These are phyloP conservation scores for Pharnaceum exiguum DNA, from an alignment of 148 eudicot species.

Conservation along the genomic window DNA sequence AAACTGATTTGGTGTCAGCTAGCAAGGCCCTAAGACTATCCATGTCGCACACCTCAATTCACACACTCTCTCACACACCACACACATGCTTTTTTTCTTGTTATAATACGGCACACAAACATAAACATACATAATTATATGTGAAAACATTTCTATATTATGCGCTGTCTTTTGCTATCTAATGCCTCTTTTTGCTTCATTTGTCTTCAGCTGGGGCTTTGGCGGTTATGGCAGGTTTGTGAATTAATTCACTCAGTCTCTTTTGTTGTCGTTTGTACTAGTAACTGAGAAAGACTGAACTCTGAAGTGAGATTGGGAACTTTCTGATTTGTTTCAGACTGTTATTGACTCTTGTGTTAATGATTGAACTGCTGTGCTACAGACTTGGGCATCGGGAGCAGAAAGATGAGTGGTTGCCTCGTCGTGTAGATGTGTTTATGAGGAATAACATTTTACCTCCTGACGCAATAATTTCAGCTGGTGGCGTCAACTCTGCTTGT, in stretches of 20 bases:
- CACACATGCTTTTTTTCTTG: neutral
- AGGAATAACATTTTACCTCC: constrained; percentile 82
- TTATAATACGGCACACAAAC: too few species aligned
- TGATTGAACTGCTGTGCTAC: neutral
- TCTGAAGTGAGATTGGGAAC: too few species aligned
- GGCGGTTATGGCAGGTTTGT: constrained; percentile 99
- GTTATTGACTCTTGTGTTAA: constrained; percentile 1
- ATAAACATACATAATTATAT: too few species aligned
- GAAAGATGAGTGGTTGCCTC: constrained; percentile 88
- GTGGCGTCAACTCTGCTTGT: constrained; percentile 77
- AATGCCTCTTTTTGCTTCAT: neutral
- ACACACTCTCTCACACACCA: too few species aligned
- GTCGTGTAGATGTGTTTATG: constrained; percentile 81
- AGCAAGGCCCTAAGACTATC: too few species aligned
- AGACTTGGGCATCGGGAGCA: constrained; percentile 98
- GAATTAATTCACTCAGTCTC: neutral
- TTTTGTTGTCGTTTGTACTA: neutral
- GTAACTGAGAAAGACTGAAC: neutral
- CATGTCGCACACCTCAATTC: too few species aligned
- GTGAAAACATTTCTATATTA: too few species aligned
- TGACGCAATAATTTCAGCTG: constrained; percentile 87
- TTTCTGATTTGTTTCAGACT: neutral
- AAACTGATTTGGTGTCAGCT: too few species aligned
- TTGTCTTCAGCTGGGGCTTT: constrained; percentile 79
- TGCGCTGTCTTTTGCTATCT: neutral